Evolutionary conservation across 1,284 basidiomycete genomes (phyloP), one percentile per base, ranked within the genome.

Genomic region (Macrocystidia cucumis): DNA sequence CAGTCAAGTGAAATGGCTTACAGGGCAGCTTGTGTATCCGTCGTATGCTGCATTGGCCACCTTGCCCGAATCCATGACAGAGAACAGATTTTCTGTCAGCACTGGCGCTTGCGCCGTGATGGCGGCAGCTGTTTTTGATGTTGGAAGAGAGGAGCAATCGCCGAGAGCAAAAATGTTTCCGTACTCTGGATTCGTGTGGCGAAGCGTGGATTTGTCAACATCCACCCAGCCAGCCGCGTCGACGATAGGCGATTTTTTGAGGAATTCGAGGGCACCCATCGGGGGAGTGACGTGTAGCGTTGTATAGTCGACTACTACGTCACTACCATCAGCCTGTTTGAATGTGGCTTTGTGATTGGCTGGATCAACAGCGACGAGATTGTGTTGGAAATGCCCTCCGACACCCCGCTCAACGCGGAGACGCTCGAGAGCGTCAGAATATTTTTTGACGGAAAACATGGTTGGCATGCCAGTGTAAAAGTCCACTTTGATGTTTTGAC

Each of bases 81-180:
- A 74, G 56, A 78, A 81, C 34, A 97, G 58, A 62, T 98, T 98
- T 59, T 95, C 87, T 1, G 85, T 78, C 32, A 98, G 68, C 2
- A 98, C 83, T n/a, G 95, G 95, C 0, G 88, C 81, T 57, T 98
- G 90, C 0, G 77, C 78, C 1, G 88, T 91, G 51, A 97, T 87
- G 1, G 93, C 95, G 2, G 95, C 93, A 0, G 88, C 90, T 1
- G 95, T 98, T 72, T 96, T 98, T 58, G 88, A 91, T 9, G 91
- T 98, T 4, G 93, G 92, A 28, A 96, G 63, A 34, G 81, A 89
- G 17, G 89, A 88, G 44, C 86, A 88, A 55, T 98, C 95, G 17
- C 95, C 95, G 13, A 96, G 55, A 5, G 87, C 74, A 59, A 93
- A 98, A 21, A 98, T 73, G 58, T 97, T 97, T 38, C 68, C 61